Evolutionary conservation across 2,329 filamentous ascomycete genomes (phyloP).

Genomic region (Fusarium denticulatum): DNA sequence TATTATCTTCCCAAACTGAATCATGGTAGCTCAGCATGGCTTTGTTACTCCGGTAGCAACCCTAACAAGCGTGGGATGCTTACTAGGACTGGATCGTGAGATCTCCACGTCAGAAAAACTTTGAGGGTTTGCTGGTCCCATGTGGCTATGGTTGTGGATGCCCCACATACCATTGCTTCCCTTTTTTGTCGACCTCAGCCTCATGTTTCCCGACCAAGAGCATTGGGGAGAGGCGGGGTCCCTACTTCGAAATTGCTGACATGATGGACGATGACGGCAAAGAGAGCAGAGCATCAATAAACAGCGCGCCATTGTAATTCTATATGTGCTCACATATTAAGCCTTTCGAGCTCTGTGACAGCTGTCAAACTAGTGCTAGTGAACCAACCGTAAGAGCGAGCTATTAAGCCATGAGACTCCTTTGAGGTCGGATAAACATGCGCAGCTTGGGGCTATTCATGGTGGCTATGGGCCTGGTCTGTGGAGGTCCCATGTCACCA

Average conservation of each 20-base stretch:
- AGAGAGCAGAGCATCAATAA: not conserved
- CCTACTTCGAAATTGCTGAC: constrained; percentile 12
- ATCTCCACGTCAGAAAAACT: constrained; percentile 8
- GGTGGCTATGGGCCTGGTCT: not conserved
- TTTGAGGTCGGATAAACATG: not conserved
- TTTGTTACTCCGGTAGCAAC: not conserved
- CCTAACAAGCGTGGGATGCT: not conserved
- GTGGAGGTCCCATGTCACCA: not conserved
- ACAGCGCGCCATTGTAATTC: not conserved
- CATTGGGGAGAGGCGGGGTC: constrained; percentile 6
- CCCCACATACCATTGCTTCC: constrained; percentile 2
- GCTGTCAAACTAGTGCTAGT: not conserved
- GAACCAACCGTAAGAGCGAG: not conserved
- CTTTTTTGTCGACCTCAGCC: constrained; percentile 19
- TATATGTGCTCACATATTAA: not conserved
- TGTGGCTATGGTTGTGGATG: constrained; percentile 7
- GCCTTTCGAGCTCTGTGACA: not conserved
- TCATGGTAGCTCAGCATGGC: constrained; percentile 2
- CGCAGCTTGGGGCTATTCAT: not conserved
- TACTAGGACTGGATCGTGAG: constrained; percentile 2
- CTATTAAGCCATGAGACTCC: not conserved
- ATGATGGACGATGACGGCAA: constrained; percentile 33
- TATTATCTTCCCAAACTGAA: not conserved
- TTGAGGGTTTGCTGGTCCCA: constrained; percentile 4
- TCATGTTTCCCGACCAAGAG: constrained; percentile 1